Conservation (phyloP, 306 rosid species). For the Canavalia gladiata region DNA sequence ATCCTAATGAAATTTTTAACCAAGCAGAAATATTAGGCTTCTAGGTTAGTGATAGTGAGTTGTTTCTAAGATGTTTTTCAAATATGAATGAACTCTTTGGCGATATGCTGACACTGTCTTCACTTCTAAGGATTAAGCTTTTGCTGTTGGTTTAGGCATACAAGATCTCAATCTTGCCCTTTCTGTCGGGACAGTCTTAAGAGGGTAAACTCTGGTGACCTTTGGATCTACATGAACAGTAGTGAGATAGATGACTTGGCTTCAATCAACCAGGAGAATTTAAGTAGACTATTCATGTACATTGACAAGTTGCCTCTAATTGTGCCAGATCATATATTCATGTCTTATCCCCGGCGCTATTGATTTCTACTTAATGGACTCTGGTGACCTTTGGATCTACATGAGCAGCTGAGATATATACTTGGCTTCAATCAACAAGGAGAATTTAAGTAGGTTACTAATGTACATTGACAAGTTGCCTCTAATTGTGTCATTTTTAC, state of each 20-base stretch:
- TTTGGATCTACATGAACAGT: slow-evolving; percentile 78
- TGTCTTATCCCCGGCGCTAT: slow-evolving; percentile 50
- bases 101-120: slow-evolving; percentile 11
- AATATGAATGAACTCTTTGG: slow-evolving; percentile 26
- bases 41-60: neutral
- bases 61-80: neutral
- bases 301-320: slow-evolving; percentile 79
- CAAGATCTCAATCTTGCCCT: slow-evolving; percentile 83
- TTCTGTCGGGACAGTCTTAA: slow-evolving; percentile 88
- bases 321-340: slow-evolving; percentile 58
- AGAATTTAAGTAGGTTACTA: slow-evolving; percentile 64
- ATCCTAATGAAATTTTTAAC: neutral
- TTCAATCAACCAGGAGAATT: slow-evolving; percentile 71
- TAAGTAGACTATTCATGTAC: slow-evolving; percentile 74
- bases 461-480: slow-evolving; percentile 72
- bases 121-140: slow-evolving; percentile 15
- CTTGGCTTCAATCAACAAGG: slow-evolving; percentile 64
- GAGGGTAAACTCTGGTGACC: slow-evolving; percentile 80
- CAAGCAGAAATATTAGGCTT: neutral
- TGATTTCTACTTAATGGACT: slow-evolving; percentile 49
- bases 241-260: slow-evolving; percentile 65
- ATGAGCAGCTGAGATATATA: slow-evolving; percentile 62
- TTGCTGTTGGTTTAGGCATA: slow-evolving; percentile 60
- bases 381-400: slow-evolving; percentile 74
- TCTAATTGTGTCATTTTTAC: slow-evolving; percentile 53